phyloP scores from a whole-genome alignment of 768 basidiomycete genomes.

The Phaeotremella fagi region DNA sequence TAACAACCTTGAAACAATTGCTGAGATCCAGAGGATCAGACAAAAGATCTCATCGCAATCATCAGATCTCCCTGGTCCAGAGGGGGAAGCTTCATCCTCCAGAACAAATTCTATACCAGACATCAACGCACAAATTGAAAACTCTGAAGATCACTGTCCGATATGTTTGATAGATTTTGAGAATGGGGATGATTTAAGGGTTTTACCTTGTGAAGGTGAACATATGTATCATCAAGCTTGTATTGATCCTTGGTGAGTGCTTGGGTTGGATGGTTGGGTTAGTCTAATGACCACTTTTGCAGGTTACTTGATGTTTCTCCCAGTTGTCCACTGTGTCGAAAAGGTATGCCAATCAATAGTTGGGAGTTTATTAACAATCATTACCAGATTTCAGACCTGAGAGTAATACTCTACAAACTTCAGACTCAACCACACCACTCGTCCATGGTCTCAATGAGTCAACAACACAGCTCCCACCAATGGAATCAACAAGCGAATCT shows the following conservation, averaged over 20 bases:
- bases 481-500: not conserved
- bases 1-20: too few relatives aligned
- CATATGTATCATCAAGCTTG: constrained; percentile 86
- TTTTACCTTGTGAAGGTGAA: constrained; percentile 84
- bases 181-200: constrained; percentile 83
- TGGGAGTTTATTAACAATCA: too few relatives aligned
- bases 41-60: too few relatives aligned
- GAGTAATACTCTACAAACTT: not conserved
- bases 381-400: too few relatives aligned
- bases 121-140: constrained; percentile 57
- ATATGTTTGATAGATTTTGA: constrained; percentile 94
- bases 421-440: not conserved
- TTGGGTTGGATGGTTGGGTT: not conserved
- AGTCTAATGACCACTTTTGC: constrained; percentile 5
- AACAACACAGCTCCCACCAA: constrained; percentile 10
- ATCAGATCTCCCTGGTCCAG: too few relatives aligned
- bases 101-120: too few relatives aligned
- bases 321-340: constrained; percentile 86
- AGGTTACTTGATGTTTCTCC: constrained; percentile 87
- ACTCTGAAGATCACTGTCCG: constrained; percentile 81
- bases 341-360: constrained; percentile 61
- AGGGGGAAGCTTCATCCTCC: too few relatives aligned
- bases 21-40: not conserved
- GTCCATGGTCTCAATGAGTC: constrained; percentile 21
- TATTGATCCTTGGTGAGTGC: constrained; percentile 64